Evolutionary conservation across 148 eudicot genomes (phyloP).

Genomic region (Cornus suecica): DNA sequence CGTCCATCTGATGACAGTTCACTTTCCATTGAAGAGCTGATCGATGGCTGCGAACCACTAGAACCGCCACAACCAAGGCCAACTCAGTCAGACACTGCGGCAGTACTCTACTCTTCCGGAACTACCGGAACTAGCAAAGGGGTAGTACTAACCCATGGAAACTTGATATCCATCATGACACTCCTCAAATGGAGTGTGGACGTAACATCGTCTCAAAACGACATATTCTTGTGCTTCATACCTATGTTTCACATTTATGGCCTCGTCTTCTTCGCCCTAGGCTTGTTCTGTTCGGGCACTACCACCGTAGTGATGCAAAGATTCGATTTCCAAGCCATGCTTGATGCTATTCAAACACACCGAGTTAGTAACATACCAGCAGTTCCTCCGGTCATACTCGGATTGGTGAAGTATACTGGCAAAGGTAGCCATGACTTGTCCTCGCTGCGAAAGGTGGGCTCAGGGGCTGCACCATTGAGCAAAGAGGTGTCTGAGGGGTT

Average conservation of each 20-base stretch:
- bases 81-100: conserved; percentile 42
- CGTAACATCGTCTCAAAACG: conserved; percentile 26
- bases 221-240: conserved; percentile 42
- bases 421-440: conserved; percentile 28
- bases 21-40: conserved; percentile 37
- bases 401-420: conserved; percentile 27
- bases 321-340: conserved; percentile 39
- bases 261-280: conserved; percentile 37
- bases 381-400: conserved; percentile 50
- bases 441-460: conserved; percentile 35
- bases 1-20: conserved; percentile 15
- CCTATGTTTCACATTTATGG: conserved; percentile 58
- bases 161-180: conserved; percentile 33
- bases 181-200: conserved; percentile 35
- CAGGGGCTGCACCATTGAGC: conserved; percentile 58
- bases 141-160: conserved; percentile 36
- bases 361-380: conserved; percentile 39
- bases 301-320: conserved; percentile 38
- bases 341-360: conserved; percentile 36
- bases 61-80: conserved; percentile 23
- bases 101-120: conserved; percentile 50
- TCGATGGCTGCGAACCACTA: conserved; percentile 30
- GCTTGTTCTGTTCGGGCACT: conserved; percentile 32
- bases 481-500: conserved; percentile 35
- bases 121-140: conserved; percentile 56